Percentiles rank a stretch among this genome's conserved stretches.
Evolutionary conservation across 2,329 filamentous ascomycete species (phyloP).

Genomic region (Aureobasidium sp.): DNA sequence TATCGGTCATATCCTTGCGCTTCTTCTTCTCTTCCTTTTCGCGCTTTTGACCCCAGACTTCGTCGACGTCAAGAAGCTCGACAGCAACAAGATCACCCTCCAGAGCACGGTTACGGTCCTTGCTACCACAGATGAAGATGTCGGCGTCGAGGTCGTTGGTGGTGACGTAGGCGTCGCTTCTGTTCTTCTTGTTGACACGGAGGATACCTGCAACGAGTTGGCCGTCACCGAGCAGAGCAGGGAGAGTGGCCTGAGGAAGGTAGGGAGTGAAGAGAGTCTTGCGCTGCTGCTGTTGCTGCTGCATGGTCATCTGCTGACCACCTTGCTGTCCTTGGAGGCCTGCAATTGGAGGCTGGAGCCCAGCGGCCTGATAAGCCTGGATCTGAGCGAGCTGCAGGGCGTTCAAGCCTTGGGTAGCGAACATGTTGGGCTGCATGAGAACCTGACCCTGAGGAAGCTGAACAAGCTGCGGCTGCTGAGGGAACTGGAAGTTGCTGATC

Average conservation of each 20-base stretch:
- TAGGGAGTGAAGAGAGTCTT: conserved; percentile 99
- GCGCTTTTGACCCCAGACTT: conserved; percentile 97
- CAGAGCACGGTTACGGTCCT: conserved; percentile 92
- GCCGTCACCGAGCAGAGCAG: conserved; percentile 80
- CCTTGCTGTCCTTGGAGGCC: conserved; percentile 63
- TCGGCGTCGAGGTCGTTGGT: conserved; percentile 92
- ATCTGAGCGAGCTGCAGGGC: conserved; percentile 82
- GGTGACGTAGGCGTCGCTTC: conserved; percentile 95
- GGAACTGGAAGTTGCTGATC: conserved; percentile 83
- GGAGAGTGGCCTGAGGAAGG: conserved; percentile 85
- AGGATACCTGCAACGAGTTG: conserved; percentile 94
- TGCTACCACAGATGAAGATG: conserved; percentile 99
- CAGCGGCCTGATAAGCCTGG: conserved; percentile 82
- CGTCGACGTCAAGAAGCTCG: conserved; percentile 92
- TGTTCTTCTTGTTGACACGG: conserved; percentile 99
- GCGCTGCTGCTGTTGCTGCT: conserved; percentile 80
- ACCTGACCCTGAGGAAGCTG: conserved; percentile 78
- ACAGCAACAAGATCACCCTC: conserved; percentile 94
- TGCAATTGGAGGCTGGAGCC: conserved; percentile 57
- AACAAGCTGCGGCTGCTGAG: conserved; percentile 75
- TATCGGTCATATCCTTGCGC: conserved; percentile 96
- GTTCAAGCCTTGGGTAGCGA: conserved; percentile 75
- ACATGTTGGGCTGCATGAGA: conserved; percentile 69
- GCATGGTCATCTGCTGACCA: conserved; percentile 54
- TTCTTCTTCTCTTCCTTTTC: conserved; percentile 99